Percentiles rank a stretch among this genome's conserved stretches.
Evolutionary conservation across 306 rosid genomes (phyloP).

Genomic region (Corylus heterophylla): DNA sequence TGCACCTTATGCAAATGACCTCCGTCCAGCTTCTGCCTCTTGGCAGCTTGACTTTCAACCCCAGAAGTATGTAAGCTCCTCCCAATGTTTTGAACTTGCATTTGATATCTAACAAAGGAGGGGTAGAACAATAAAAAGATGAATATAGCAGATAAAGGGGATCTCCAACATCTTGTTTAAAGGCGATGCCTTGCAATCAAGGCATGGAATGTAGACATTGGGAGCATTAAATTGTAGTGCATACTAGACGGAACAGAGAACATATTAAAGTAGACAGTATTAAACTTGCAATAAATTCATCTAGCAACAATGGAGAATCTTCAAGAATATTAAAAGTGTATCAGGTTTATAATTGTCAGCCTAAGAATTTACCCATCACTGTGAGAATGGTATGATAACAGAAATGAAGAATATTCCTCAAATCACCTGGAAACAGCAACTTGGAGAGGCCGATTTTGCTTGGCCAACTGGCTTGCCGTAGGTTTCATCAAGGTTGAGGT

Average conservation of each 20-base stretch:
- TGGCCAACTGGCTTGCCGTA: constrained; percentile 94
- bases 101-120: constrained; percentile 58
- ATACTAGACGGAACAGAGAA: not conserved
- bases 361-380: not conserved
- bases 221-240: not conserved
- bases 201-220: not conserved
- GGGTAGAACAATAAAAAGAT: constrained; percentile 18
- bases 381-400: not conserved
- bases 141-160: constrained; percentile 15
- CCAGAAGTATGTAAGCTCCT: constrained; percentile 47
- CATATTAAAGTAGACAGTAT: not conserved
- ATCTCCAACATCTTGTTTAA: constrained; percentile 6
- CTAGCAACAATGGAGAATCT: not conserved
- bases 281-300: not conserved
- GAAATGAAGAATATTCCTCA: constrained; percentile 17
- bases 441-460: constrained; percentile 53
- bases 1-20: constrained; percentile 77
- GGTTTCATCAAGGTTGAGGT: constrained; percentile 92
- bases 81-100: constrained; percentile 51
- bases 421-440: constrained; percentile 63
- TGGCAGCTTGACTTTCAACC: constrained; percentile 76
- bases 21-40: constrained; percentile 88
- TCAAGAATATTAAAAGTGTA: not conserved
- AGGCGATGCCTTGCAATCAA: constrained; percentile 12
- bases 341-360: not conserved